phyloP scores from a whole-genome alignment of 2,329 filamentous ascomycete species.

The Beauveria bassiana region DNA sequence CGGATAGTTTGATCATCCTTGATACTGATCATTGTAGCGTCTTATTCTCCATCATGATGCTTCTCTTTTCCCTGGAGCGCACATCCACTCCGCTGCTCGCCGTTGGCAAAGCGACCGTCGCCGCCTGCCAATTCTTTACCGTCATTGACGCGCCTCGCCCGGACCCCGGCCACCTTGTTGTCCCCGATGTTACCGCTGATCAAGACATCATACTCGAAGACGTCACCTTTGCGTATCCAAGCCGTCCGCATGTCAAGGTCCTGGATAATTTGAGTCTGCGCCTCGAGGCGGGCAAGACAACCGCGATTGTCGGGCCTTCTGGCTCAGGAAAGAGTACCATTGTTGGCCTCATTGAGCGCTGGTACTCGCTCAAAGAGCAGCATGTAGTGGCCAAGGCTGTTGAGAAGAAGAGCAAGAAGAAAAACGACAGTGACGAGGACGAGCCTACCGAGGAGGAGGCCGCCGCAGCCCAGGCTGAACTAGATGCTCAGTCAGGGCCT shows the following conservation, averaged over 20 bases:
- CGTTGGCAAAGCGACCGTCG: slow-evolving; percentile 48
- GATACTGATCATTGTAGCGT: slow-evolving; percentile 25
- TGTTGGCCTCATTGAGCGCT: slow-evolving; percentile 61
- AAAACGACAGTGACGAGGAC: slow-evolving; percentile 18
- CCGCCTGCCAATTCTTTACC: slow-evolving; percentile 49
- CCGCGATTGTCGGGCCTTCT: slow-evolving; percentile 66
- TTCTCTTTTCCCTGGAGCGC: slow-evolving; percentile 48
- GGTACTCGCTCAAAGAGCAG: slow-evolving; percentile 56
- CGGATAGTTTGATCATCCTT: background rate
- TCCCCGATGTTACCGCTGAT: slow-evolving; percentile 29
- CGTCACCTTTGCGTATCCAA: slow-evolving; percentile 68
- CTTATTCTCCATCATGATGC: slow-evolving; percentile 51
- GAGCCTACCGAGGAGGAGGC: slow-evolving; percentile 23
- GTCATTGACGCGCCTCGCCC: slow-evolving; percentile 42
- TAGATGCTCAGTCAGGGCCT: slow-evolving; percentile 30
- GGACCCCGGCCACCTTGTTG: slow-evolving; percentile 26
- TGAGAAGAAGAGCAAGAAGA: slow-evolving; percentile 29
- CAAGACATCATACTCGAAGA: slow-evolving; percentile 44
- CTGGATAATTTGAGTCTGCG: slow-evolving; percentile 50
- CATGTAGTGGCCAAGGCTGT: slow-evolving; percentile 36
- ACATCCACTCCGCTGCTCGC: slow-evolving; percentile 53
- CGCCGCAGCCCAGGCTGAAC: slow-evolving; percentile 18
- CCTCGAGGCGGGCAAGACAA: slow-evolving; percentile 58
- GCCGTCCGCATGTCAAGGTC: slow-evolving; percentile 54
- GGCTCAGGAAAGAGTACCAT: slow-evolving; percentile 70